A percentile compares a stretch with the other conserved stretches of the same genome.
phyloP scores from a whole-genome alignment of 2,329 filamentous ascomycete genomes.

The Epichloe sylvatica region DNA sequence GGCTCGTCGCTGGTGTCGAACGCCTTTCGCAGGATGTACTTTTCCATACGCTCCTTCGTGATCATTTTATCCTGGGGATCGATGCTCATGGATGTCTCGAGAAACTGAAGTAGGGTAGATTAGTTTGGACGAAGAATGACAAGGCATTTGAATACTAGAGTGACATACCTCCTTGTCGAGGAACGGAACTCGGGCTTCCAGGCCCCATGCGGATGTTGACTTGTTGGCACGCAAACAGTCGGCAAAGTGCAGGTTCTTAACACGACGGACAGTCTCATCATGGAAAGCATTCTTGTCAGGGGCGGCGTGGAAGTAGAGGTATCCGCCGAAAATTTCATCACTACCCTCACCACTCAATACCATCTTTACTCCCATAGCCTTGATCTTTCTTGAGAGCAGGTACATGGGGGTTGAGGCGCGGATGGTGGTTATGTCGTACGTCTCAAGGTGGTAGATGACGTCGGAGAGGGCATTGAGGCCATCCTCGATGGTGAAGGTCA shows the following conservation, averaged over 20 bases:
- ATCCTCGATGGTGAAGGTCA: constrained; percentile 96
- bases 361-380: constrained; percentile 99
- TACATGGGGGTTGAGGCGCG: constrained; percentile 98
- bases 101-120: constrained; percentile 43
- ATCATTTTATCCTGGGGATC: constrained; percentile 96
- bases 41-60: constrained; percentile 77
- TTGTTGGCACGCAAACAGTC: constrained; percentile 98
- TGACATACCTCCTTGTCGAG: constrained; percentile 67
- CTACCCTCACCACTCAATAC: constrained; percentile 92
- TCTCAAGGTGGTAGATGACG: constrained; percentile 96
- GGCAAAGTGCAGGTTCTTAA: constrained; percentile 93
- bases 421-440: constrained; percentile 96
- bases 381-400: constrained; percentile 93
- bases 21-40: constrained; percentile 94
- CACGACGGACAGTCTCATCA: constrained; percentile 80
- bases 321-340: constrained; percentile 96
- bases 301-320: constrained; percentile 95
- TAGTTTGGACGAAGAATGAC: background rate
- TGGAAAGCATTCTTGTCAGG: constrained; percentile 89
- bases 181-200: constrained; percentile 96
- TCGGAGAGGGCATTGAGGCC: constrained; percentile 92
- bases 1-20: constrained; percentile 90
- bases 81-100: constrained; percentile 84
- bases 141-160: too few species aligned
- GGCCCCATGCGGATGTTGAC: constrained; percentile 93